Conservation (phyloP, 1,284 basidiomycete genomes). For the Microbotryomycetes sp. region DNA sequence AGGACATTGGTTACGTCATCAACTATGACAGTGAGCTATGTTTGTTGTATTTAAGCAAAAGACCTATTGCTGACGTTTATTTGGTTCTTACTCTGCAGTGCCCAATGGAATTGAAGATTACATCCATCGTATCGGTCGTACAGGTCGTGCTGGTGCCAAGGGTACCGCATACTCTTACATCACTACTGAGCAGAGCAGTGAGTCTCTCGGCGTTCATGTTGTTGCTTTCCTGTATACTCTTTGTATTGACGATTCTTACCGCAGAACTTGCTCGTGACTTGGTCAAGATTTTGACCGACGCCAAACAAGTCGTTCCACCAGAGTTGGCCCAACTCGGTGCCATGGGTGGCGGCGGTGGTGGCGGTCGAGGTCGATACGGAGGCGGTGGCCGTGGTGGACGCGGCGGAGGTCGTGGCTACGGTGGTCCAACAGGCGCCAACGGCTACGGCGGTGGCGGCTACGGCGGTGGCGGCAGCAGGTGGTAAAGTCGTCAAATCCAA, state of each 20-base stretch:
- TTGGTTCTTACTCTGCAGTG: slow-evolving; percentile 1
- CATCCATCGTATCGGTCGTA: slow-evolving; percentile 85
- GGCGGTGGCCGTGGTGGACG: slow-evolving; percentile 48
- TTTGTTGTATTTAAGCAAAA: too few species aligned
- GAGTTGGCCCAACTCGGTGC: slow-evolving; percentile 90
- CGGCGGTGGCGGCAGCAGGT: slow-evolving; percentile 27
- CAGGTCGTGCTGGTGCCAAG: slow-evolving; percentile 56
- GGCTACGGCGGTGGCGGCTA: slow-evolving; percentile 39
- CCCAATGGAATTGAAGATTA: slow-evolving; percentile 44
- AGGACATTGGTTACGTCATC: slow-evolving; percentile 88
- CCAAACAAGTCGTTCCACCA: slow-evolving; percentile 77
- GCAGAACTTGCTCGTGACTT: slow-evolving; percentile 90
- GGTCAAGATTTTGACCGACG: slow-evolving; percentile 79
- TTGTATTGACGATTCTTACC: slow-evolving; percentile 50
- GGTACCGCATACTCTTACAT: slow-evolving; percentile 95
- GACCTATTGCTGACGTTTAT: too few species aligned
- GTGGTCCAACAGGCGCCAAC: slow-evolving; percentile 42
- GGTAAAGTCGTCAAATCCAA: too few species aligned
- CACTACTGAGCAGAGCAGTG: slow-evolving; percentile 42
- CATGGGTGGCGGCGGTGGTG: slow-evolving; percentile 60
- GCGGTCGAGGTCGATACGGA: slow-evolving; percentile 29
- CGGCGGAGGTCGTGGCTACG: slow-evolving; percentile 36
- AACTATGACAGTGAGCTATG: slow-evolving; percentile 21
- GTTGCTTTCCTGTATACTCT: not conserved
- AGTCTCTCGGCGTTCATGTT: slow-evolving; percentile 7